These are phyloP conservation scores for Botrytis deweyae DNA, from an alignment of 2,329 filamentous ascomycete species.

Conservation along the genomic window DNA sequence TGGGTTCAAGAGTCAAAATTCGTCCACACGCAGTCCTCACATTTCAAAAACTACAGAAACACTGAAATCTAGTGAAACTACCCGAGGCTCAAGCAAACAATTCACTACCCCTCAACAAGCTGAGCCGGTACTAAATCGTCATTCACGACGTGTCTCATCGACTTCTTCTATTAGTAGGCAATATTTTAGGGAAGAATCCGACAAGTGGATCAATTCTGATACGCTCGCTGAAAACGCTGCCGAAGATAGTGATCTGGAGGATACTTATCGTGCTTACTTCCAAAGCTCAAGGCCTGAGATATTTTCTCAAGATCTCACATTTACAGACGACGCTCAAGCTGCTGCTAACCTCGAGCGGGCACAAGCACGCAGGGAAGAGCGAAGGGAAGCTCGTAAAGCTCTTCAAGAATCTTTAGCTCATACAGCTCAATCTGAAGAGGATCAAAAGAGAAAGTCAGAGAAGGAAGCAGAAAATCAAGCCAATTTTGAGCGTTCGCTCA, in stretches of 20 bases:
- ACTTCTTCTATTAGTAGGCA: not conserved
- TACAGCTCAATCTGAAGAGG: not conserved
- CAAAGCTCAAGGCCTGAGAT: not conserved
- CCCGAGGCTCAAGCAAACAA: not conserved
- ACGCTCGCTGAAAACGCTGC: not conserved
- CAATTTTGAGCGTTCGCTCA: not conserved
- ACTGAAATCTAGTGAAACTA: not conserved
- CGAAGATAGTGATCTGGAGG: not conserved
- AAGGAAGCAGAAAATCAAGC: not conserved
- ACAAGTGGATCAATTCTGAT: constrained; percentile 15
- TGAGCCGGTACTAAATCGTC: not conserved
- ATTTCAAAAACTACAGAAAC: not conserved
- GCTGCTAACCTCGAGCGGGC: not conserved
- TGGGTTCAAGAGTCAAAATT: not conserved
- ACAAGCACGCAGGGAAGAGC: not conserved
- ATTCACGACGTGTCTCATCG: not conserved
- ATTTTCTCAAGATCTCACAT: not conserved
- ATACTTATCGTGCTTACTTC: not conserved
- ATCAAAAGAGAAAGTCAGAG: not conserved
- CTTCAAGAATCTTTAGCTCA: not conserved
- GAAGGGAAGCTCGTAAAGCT: not conserved
- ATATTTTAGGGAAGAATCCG: not conserved
- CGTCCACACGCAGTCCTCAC: not conserved
- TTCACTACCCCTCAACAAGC: not conserved
- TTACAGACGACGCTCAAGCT: not conserved